A percentile compares a stretch with the other conserved stretches of the same genome.
These are phyloP conservation scores for Xylaria longipes DNA, from an alignment of 495 filamentous ascomycete species.

Conservation along the genomic window DNA sequence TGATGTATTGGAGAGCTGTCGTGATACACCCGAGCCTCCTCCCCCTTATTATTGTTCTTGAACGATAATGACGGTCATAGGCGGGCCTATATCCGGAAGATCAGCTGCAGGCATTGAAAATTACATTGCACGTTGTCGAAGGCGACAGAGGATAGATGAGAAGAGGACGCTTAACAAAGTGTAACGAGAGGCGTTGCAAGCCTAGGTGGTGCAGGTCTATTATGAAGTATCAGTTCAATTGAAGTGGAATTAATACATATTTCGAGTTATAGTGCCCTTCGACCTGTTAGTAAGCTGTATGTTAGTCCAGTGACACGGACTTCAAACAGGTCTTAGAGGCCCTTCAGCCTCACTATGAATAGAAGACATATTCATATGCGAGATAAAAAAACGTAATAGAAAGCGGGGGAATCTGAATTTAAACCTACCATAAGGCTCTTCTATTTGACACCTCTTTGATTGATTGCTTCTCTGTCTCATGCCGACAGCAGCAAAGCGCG, in stretches of 20 bases:
- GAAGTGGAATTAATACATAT: neutral
- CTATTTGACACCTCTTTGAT: no score
- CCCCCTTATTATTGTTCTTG: no score
- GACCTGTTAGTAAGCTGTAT: neutral
- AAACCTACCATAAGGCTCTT: no score
- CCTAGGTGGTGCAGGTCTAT: neutral
- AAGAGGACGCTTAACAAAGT: neutral
- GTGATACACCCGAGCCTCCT: no score
- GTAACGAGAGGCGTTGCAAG: neutral
- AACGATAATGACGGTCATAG: no score
- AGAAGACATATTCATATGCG: no score
- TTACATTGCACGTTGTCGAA: neutral
- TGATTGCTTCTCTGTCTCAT: neutral
- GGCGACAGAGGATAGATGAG: neutral
- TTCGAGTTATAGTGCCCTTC: neutral
- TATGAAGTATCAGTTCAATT: neutral
- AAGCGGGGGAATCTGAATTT: no score
- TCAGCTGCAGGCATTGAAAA: neutral
- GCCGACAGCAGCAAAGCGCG: neutral
- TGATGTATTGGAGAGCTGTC: neutral
- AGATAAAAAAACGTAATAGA: no score
- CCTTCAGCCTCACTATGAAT: no score
- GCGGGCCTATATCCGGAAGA: neutral
- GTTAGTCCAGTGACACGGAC: no score
- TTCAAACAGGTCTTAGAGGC: no score